A percentile compares a stretch with the other conserved stretches of the same genome.
Evolutionary conservation across 2,329 filamentous ascomycete species (phyloP).

Genomic region (Ophiostoma quercus): DNA sequence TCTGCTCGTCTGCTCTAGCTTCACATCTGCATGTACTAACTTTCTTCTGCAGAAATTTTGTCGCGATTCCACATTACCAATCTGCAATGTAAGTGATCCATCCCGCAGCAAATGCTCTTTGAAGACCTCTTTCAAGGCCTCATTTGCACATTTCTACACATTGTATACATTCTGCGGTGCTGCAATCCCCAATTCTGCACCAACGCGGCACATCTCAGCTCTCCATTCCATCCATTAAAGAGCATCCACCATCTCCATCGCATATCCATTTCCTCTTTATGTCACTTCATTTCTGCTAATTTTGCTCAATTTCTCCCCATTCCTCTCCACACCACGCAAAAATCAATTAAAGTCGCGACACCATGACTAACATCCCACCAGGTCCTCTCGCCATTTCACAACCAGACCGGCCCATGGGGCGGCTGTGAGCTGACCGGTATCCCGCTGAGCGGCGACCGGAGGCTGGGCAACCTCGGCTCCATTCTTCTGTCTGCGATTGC

Average conservation of each 20-base stretch:
- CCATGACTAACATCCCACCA: constrained; percentile 33
- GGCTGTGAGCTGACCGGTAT: constrained; percentile 77
- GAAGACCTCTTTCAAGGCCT: background rate
- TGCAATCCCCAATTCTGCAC: background rate
- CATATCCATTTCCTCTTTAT: background rate
- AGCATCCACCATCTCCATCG: background rate
- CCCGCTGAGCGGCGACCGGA: constrained; percentile 55
- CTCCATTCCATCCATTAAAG: background rate
- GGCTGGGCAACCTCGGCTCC: constrained; percentile 84
- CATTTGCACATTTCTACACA: background rate
- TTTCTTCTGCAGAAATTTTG: constrained; percentile 64
- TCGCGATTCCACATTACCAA: constrained; percentile 73
- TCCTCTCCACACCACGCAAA: constrained; percentile 3
- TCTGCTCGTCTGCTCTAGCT: background rate
- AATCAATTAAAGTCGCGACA: background rate
- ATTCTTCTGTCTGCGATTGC: constrained; percentile 77
- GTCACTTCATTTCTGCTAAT: background rate
- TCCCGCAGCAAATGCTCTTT: background rate
- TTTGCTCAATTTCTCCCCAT: background rate
- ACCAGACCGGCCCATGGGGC: constrained; percentile 55
- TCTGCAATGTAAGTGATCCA: constrained; percentile 66
- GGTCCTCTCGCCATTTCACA: constrained; percentile 59
- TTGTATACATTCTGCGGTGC: background rate
- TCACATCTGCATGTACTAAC: constrained; percentile 8
- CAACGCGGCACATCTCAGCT: background rate